Evolutionary conservation across 345 rosid genomes (phyloP).

Genomic region (Euclidium syriacum): DNA sequence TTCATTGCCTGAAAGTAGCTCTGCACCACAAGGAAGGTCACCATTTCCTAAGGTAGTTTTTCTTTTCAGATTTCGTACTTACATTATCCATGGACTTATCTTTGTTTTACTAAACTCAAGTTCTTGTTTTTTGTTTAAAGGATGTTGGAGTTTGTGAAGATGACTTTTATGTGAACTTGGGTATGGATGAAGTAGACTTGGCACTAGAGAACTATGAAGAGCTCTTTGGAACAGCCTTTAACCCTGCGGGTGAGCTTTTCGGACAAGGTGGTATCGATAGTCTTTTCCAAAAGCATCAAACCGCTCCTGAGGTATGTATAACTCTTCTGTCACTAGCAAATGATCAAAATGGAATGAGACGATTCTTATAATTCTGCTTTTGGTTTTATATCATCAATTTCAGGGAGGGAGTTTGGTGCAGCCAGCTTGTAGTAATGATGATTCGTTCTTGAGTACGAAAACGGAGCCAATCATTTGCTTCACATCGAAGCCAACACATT

Average conservation of each 20-base stretch:
- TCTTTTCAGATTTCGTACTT: neutral
- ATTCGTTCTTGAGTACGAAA: conserved; percentile 81
- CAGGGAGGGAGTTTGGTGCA: conserved; percentile 42
- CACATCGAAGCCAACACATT: conserved; percentile 46
- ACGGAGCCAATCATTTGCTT: conserved; percentile 79
- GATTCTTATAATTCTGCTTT: neutral
- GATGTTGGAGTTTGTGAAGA: conserved; percentile 37
- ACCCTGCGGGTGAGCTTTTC: conserved; percentile 68
- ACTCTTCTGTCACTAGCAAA: neutral
- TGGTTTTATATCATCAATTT: conserved; percentile 14
- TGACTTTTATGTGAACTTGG: conserved; percentile 57
- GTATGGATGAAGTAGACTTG: conserved; percentile 90
- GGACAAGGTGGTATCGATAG: conserved; percentile 84
- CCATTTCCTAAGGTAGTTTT: conserved; percentile 50
- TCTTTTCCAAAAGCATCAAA: conserved; percentile 60
- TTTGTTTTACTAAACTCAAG: neutral
- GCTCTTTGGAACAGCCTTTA: conserved; percentile 80
- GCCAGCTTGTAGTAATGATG: conserved; percentile 70
- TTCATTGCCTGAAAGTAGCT: conserved; percentile 31
- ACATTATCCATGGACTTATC: neutral
- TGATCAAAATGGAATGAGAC: neutral
- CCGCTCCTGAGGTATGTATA: conserved; percentile 26
- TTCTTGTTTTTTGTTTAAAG: conserved; percentile 15
- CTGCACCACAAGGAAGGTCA: conserved; percentile 34
- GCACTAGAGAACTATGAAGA: conserved; percentile 90